phyloP scores from a whole-genome alignment of 2,329 filamentous ascomycete species.

The Pseudofabraea citricarpa region DNA sequence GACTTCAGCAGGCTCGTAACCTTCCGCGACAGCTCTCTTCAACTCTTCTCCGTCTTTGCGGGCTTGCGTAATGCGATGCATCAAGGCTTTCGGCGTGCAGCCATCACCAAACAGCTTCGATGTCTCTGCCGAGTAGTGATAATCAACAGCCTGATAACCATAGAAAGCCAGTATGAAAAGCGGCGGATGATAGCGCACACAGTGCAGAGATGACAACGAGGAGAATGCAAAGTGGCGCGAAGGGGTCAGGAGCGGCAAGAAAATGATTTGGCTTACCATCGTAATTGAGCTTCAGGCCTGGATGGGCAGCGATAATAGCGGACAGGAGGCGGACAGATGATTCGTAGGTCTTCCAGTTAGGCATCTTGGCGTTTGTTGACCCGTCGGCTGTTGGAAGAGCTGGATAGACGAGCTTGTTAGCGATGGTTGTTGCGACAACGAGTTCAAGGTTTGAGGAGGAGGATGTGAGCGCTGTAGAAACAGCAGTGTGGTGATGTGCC shows the following conservation, averaged over 20 bases:
- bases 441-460: too few species aligned
- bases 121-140: constrained; percentile 12
- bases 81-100: constrained; percentile 16
- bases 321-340: constrained; percentile 55
- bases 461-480: too few species aligned
- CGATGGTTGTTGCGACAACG: too few species aligned
- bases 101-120: constrained; percentile 16
- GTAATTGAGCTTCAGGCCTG: constrained; percentile 51
- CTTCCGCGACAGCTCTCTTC: constrained; percentile 11
- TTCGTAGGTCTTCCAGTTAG: constrained; percentile 58
- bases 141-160: background rate
- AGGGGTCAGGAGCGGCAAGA: background rate
- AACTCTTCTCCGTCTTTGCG: constrained; percentile 13
- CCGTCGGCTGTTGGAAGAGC: too few species aligned
- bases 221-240: background rate
- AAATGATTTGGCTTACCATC: constrained; percentile 44
- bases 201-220: background rate
- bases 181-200: background rate
- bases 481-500: too few species aligned
- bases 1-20: background rate
- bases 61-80: constrained; percentile 15
- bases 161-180: background rate
- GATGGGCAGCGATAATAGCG: constrained; percentile 55
- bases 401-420: too few species aligned
- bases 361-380: too few species aligned